Base-by-base conservation (phyloP, 495 filamentous ascomycete species). In the Saxophila tyrrhenica region DNA sequence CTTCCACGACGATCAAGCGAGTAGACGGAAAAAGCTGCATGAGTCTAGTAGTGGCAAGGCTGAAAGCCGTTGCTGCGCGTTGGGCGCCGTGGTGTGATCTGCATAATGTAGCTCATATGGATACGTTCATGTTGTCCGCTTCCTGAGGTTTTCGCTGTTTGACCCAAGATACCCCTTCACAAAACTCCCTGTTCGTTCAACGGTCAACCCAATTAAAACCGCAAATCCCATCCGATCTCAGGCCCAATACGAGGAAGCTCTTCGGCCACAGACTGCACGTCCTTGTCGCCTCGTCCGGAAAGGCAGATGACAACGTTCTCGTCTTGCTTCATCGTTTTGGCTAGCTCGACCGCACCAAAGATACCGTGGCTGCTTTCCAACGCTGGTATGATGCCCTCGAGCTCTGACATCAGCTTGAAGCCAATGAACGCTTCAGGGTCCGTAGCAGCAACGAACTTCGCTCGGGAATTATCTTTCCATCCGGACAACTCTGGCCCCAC, bases 231-330 rank as follows among this genome's bases (percentile, higher is more conserved):
- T 52, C 87, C 88, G 68, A 98, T 97, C 73, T 83, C 70, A 9
- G 94, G 94, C 0, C 92, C 92, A 55, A 98, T 64, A 54, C 73
- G 84, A 21, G 92, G 92, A 60, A 98, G 71, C 70, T 94, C 88
- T 56, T 98, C 92, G 1, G 92, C 92, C 39, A 98, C 91, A 64
- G 86, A 94, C 80, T 97, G 89, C 39, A 98, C 92, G 68, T 98
- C 92, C 78, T 98, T 98, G 65, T 98, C 92, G 38, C 92, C 92
- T 60, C 92, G 76, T 16, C 92, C 92, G 63, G 83, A 88, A 24
- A 98, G 65, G 70, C 91, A 96, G 38, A 98, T 86, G n/a, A 98
- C 91, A 19, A 98, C 73, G 67, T 96, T 86, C 70, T 95, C 70
- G 24, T 80, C 91, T 75, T 86, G 84, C 39, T 77, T 73, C 89